Conservation (phyloP, 2,329 filamentous ascomycete genomes). For the Penicillium sp. region DNA sequence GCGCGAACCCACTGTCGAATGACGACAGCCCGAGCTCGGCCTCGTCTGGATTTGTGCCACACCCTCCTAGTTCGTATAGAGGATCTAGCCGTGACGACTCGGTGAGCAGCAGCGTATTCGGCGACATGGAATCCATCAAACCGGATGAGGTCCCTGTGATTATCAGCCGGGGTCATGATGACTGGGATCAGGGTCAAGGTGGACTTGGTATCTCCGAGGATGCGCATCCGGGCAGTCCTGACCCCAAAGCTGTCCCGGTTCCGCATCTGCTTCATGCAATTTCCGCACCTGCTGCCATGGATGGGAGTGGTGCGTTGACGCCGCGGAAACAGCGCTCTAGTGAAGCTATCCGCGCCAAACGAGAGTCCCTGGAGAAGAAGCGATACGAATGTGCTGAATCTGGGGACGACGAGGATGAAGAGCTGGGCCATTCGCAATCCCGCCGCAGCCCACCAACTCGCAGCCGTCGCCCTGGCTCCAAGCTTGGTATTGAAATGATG, state of each 20-base stretch:
- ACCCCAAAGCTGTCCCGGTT: slow-evolving; percentile 41
- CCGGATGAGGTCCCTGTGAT: slow-evolving; percentile 77
- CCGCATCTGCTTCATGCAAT: slow-evolving; percentile 61
- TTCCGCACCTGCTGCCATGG: slow-evolving; percentile 66
- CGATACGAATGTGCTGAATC: slow-evolving; percentile 77
- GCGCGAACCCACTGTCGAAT: slow-evolving; percentile 62
- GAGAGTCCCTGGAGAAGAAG: slow-evolving; percentile 72
- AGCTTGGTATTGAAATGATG: slow-evolving; percentile 97
- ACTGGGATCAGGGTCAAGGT: slow-evolving; percentile 68
- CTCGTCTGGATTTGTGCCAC: slow-evolving; percentile 69
- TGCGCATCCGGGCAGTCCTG: slow-evolving; percentile 21
- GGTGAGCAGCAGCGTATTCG: slow-evolving; percentile 78
- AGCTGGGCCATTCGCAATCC: slow-evolving; percentile 64
- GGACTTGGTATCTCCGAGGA: slow-evolving; percentile 78
- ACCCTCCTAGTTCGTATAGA: slow-evolving; percentile 73
- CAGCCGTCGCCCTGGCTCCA: slow-evolving; percentile 71
- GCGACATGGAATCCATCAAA: slow-evolving; percentile 76
- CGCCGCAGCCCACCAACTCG: slow-evolving; percentile 55
- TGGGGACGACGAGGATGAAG: slow-evolving; percentile 93
- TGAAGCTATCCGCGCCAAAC: slow-evolving; percentile 73
- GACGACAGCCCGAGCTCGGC: slow-evolving; percentile 85
- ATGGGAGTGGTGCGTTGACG: slow-evolving; percentile 50
- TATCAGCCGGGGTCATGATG: slow-evolving; percentile 71
- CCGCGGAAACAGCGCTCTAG: slow-evolving; percentile 67
- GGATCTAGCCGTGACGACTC: slow-evolving; percentile 85